These are phyloP conservation scores for Triticum monococcum DNA, from an alignment of 176 grass and related monocot genomes.

Conservation along the genomic window DNA sequence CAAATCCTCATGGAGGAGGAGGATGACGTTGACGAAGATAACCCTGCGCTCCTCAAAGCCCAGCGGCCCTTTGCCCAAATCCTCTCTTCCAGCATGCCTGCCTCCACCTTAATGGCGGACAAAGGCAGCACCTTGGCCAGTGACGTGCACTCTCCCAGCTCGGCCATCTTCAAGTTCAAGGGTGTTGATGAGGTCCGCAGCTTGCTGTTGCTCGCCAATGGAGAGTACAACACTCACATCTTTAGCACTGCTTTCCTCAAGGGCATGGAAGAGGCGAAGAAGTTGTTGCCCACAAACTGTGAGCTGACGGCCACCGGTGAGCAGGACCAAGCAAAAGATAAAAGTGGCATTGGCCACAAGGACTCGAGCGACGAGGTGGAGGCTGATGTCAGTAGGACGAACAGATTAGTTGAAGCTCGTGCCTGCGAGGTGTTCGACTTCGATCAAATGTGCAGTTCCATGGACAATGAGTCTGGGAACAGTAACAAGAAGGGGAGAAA, in stretches of 20 bases:
- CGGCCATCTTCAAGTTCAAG: not conserved
- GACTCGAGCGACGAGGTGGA: constrained; percentile 27
- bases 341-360: constrained; percentile 1
- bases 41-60: not conserved
- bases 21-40: not conserved
- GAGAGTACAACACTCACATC: not conserved
- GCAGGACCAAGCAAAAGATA: not conserved
- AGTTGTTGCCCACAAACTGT: constrained; percentile 49
- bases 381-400: constrained; percentile 28
- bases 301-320: not conserved
- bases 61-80: constrained; percentile 14
- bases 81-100: not conserved
- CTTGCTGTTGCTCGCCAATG: not conserved
- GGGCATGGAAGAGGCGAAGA: constrained; percentile 51
- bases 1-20: constrained; percentile 52
- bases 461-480: not conserved
- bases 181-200: not conserved
- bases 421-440: constrained; percentile 40
- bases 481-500: constrained; percentile 13
- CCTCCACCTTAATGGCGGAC: not conserved
- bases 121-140: not conserved
- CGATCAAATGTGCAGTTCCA: not conserved
- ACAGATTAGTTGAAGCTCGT: constrained; percentile 26
- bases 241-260: constrained; percentile 31
- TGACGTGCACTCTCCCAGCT: not conserved